These are phyloP conservation scores for Sarocladium brachiariae DNA, from an alignment of 2,329 filamentous ascomycete genomes.

Conservation along the genomic window DNA sequence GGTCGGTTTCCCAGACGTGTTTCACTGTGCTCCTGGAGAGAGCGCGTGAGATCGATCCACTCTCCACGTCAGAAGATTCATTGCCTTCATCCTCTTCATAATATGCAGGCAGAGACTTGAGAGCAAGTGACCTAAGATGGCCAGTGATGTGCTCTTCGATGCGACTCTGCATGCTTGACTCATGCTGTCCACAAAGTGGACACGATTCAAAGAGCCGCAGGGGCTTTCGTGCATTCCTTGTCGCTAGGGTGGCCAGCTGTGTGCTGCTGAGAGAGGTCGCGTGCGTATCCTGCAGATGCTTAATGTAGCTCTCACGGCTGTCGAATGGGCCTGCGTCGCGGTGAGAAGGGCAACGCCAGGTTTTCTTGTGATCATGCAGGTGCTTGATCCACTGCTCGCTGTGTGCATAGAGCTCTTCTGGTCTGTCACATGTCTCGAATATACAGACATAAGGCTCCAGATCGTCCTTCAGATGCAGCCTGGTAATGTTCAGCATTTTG, in stretches of 20 bases:
- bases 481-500: too few relatives aligned
- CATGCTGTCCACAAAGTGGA: conserved; percentile 7
- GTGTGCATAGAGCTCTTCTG: conserved; percentile 11
- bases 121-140: conserved; percentile 10
- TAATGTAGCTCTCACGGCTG: neutral
- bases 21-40: neutral
- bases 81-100: conserved; percentile 6
- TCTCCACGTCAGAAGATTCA: neutral
- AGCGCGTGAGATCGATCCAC: neutral
- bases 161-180: neutral
- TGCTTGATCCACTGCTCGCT: conserved; percentile 13
- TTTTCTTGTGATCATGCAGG: conserved; percentile 11
- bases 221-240: neutral
- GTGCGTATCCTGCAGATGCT: conserved; percentile 8
- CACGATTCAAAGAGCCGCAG: conserved; percentile 2
- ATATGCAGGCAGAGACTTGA: conserved; percentile 11
- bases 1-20: too few relatives aligned
- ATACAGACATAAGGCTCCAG: conserved; percentile 17
- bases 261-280: neutral
- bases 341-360: conserved; percentile 7
- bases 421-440: conserved; percentile 13
- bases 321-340: neutral
- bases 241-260: conserved; percentile 4
- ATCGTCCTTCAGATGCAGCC: conserved; percentile 15
- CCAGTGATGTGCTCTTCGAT: conserved; percentile 11